These are phyloP conservation scores for Pisolithus tinctorius DNA, from an alignment of 768 basidiomycete genomes.

Conservation along the genomic window DNA sequence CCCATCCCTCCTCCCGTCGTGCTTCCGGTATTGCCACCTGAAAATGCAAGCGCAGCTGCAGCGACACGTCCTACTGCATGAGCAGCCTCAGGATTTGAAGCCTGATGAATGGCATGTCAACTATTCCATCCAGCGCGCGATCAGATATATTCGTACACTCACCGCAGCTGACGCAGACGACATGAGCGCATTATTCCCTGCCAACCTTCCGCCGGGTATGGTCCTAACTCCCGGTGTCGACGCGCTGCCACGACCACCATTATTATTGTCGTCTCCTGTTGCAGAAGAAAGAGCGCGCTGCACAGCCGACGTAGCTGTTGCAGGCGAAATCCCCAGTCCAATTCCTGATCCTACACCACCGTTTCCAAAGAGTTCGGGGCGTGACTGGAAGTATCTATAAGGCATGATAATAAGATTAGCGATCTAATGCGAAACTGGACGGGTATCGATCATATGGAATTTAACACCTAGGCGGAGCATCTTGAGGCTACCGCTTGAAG, in stretches of 20 bases:
- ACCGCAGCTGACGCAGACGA: conserved; percentile 22
- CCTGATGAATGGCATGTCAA: conserved; percentile 17
- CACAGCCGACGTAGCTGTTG: conserved; percentile 35
- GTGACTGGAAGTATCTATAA: conserved; percentile 63
- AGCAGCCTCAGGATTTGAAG: conserved; percentile 34
- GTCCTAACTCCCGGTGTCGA: conserved; percentile 35
- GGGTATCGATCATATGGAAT: neutral
- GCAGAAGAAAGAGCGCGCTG: conserved; percentile 39
- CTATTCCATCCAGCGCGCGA: neutral
- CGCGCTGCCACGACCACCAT: conserved; percentile 25
- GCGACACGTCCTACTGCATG: conserved; percentile 50
- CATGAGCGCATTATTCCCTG: conserved; percentile 25
- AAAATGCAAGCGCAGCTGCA: conserved; percentile 46
- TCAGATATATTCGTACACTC: conserved; percentile 6
- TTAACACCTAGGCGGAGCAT: neutral
- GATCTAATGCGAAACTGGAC: neutral
- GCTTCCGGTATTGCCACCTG: conserved; percentile 3
- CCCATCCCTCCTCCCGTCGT: neutral
- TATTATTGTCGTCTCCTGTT: conserved; percentile 28
- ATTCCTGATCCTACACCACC: conserved; percentile 14
- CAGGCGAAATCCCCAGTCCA: conserved; percentile 10
- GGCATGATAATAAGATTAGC: neutral
- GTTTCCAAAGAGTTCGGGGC: conserved; percentile 54
- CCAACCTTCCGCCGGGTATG: conserved; percentile 12
- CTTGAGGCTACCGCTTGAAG: neutral